A percentile compares a stretch with the other conserved stretches of the same genome.
phyloP scores from a whole-genome alignment of 2,329 filamentous ascomycete species.

The Setomelanomma holmii region DNA sequence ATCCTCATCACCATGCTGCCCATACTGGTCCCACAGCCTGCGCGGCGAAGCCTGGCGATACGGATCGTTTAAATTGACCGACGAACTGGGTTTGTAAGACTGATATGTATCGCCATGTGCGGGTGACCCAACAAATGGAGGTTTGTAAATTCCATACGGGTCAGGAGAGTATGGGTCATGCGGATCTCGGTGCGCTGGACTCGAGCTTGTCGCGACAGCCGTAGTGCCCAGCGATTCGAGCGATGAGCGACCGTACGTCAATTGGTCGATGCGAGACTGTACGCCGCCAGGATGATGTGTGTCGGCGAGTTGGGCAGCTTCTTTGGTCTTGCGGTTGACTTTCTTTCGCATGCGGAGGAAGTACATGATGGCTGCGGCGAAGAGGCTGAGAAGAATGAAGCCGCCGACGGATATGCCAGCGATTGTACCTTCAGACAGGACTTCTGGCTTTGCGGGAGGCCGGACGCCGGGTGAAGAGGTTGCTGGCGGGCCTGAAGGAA shows the following conservation, averaged over 20 bases:
- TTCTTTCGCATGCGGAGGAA: constrained; percentile 13
- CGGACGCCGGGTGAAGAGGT: background rate
- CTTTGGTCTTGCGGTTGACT: constrained; percentile 5
- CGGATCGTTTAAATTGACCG: background rate
- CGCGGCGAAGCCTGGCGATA: background rate
- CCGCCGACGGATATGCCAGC: constrained; percentile 1
- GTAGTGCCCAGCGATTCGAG: background rate
- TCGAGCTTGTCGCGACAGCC: background rate
- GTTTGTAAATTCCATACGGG: background rate
- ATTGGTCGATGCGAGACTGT: constrained; percentile 9
- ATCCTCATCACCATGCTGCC: too few species aligned
- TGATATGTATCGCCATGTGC: background rate
- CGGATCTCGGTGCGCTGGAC: background rate
- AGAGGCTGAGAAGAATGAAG: background rate
- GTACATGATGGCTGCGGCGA: constrained; percentile 5
- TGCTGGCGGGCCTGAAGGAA: background rate
- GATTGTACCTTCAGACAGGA: background rate
- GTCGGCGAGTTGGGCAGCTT: constrained; percentile 12
- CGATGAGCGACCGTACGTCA: background rate
- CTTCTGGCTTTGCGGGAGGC: background rate
- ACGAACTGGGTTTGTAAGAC: background rate
- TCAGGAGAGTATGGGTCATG: background rate
- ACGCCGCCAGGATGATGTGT: constrained; percentile 10
- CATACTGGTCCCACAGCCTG: too few species aligned
- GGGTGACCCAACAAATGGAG: background rate